A percentile compares a stretch with the other conserved stretches of the same genome.
phyloP scores from a whole-genome alignment of 768 basidiomycete species.

The Russula olivacea region DNA sequence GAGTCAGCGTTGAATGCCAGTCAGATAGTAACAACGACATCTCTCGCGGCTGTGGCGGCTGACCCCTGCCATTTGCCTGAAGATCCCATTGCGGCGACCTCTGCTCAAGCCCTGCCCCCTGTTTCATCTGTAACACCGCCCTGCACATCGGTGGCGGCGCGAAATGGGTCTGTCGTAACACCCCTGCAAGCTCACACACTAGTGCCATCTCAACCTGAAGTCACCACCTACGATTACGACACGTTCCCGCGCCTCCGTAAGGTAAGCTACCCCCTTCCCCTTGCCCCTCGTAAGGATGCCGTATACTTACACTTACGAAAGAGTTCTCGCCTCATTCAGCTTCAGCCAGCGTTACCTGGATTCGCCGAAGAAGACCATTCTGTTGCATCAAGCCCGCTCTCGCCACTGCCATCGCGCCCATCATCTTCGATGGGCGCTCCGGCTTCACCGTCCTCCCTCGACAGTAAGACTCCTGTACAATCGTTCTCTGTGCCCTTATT shows the following conservation, averaged over 20 bases:
- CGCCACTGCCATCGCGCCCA: conserved; percentile 16
- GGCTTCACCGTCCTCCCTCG: background rate
- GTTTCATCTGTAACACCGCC: conserved; percentile 4
- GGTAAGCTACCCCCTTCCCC: background rate
- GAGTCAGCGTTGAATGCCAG: background rate
- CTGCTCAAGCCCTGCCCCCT: background rate
- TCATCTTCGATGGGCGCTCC: conserved; percentile 19
- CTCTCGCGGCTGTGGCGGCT: background rate
- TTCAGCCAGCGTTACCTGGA: conserved; percentile 11
- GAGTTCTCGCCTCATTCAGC: background rate
- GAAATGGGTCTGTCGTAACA: conserved; percentile 13
- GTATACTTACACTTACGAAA: conserved; percentile 6
- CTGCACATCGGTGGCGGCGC: background rate
- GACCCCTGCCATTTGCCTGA: background rate
- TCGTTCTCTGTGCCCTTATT: conserved; percentile 17
- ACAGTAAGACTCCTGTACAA: background rate
- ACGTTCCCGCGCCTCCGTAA: conserved; percentile 20
- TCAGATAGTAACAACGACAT: background rate
- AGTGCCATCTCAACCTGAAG: conserved; percentile 5
- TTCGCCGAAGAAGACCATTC: conserved; percentile 13
- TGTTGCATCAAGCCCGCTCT: conserved; percentile 19
- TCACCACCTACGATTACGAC: conserved; percentile 16
- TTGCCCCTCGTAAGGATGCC: background rate
- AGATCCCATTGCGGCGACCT: background rate
- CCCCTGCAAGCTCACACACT: conserved; percentile 13